These are phyloP conservation scores for Claviceps maximensis DNA, from an alignment of 2,329 filamentous ascomycete genomes.

Conservation along the genomic window DNA sequence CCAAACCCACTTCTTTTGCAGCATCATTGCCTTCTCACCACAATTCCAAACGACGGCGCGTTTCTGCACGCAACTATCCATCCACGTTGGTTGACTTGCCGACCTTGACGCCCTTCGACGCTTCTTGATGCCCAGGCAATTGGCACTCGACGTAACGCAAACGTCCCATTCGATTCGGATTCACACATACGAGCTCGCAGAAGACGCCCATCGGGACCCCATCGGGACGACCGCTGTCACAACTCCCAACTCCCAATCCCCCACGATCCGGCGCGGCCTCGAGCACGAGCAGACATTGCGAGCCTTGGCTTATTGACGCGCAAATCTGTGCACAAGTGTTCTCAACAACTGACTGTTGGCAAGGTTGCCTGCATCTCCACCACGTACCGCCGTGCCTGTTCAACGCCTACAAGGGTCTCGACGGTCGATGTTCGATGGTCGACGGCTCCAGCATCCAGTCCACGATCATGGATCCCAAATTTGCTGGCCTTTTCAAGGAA, in stretches of 20 bases:
- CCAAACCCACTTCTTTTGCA: not conserved
- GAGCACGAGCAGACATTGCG: not conserved
- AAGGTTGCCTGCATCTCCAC: not conserved
- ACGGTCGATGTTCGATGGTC: not conserved
- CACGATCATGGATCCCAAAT: slow-evolving; percentile 16
- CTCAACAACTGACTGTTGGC: not conserved
- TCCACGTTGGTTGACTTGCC: not conserved
- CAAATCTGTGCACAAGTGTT: not conserved
- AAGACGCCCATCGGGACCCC: not conserved
- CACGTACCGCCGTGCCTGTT: not conserved
- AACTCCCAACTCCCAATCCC: no score
- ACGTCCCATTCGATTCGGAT: not conserved
- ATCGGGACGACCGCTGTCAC: not conserved
- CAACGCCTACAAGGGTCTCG: not conserved
- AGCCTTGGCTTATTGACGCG: not conserved
- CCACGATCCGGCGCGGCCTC: not conserved
- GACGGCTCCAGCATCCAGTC: not conserved
- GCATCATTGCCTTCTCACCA: not conserved
- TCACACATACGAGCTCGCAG: not conserved
- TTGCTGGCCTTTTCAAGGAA: slow-evolving; percentile 3
- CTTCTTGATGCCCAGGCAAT: not conserved
- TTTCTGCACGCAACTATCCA: not conserved
- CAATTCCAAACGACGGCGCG: not conserved
- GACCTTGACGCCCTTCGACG: not conserved
- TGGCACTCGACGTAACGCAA: not conserved